phyloP scores from a whole-genome alignment of 192 early-diverging fungal species.

The Coemansia sp. region DNA sequence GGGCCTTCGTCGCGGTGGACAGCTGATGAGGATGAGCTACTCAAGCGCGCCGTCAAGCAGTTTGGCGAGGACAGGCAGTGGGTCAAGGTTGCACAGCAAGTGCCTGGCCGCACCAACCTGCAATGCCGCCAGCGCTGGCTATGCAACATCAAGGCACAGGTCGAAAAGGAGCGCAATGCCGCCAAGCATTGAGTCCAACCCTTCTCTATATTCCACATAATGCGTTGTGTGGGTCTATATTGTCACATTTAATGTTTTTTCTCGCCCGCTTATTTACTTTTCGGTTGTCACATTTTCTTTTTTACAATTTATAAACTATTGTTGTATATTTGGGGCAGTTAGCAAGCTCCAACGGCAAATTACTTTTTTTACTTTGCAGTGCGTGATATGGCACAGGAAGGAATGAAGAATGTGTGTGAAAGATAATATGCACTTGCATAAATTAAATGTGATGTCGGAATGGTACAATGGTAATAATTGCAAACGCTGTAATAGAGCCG shows the following conservation, averaged over 20 bases:
- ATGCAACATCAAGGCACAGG: slow-evolving; percentile 53
- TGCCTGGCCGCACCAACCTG: slow-evolving; percentile 49
- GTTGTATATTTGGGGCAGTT: neutral
- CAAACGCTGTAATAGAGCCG: neutral
- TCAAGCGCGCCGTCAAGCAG: slow-evolving; percentile 44
- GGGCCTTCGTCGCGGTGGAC: slow-evolving; percentile 50
- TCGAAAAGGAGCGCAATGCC: slow-evolving; percentile 41
- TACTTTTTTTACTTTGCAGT: neutral
- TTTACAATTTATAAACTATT: slow-evolving; percentile 1
- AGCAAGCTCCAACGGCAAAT: neutral
- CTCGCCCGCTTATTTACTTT: neutral
- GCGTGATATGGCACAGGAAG: neutral
- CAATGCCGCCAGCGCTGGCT: slow-evolving; percentile 56
- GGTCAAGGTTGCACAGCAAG: slow-evolving; percentile 53
- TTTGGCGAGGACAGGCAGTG: slow-evolving; percentile 54
- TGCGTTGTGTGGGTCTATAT: neutral
- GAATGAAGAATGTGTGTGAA: neutral
- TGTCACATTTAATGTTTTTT: slow-evolving; percentile 2
- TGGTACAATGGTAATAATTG: slow-evolving; percentile 2
- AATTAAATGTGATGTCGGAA: neutral
- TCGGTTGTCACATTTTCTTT: slow-evolving; percentile 1
- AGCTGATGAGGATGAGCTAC: slow-evolving; percentile 37
- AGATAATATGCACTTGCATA: neutral
- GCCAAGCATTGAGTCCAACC: slow-evolving; percentile 7
- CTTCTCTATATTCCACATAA: slow-evolving; percentile 1